Base-by-base conservation (phyloP, 2,329 filamentous ascomycete species). In the Exophiala dermatitidis region DNA sequence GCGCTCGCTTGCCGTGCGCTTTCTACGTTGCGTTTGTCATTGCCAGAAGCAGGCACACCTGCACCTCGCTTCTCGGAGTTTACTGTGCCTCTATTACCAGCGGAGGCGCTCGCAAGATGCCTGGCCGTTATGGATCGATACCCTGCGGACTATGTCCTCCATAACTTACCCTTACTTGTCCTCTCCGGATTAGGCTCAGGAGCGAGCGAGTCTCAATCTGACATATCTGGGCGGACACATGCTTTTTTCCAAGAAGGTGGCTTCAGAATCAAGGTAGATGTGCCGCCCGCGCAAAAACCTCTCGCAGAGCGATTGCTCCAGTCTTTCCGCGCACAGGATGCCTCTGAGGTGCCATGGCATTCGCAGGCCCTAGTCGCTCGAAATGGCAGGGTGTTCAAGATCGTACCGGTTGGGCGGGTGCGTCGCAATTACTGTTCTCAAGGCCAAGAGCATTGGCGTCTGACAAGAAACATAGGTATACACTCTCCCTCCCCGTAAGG, bases 151-250 rank as follows among this genome's bases (percentile, higher is more conserved):
- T 95, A 90, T 74, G 77, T 95, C 69, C 82, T 84, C 68, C 90
- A 93, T 72, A 94, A 93, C 71, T 78, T 94, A 64, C 91, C 91
- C 34, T 78, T 95, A 53, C 73, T 97, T 57, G 75, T 94, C 44
- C 79, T 95, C 33, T 89, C 89, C 36, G 93, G 91, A 8, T 78
- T 96, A 33, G 77, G 71, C 66, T 66, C 66, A 61, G 63, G 38
- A 26, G 38, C 58, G 5, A 63, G 54, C 42, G 72, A 69, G 63
- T 66, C 64, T 47, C 64, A 66, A 3, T 34, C 57, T n/a, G 60
- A 64, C 29, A 61, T 44, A 33, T 49, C 50, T 9, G 45, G 75
- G 60, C 66, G 74, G 60, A 68, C 74, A 44, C 75, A 77, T 60
- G 72, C 72, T 44, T 75, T 76, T 48, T 54, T 85, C 38, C 64